Percentiles rank a stretch among this genome's conserved stretches.
Conservation (phyloP, 164 flowering plant genomes). For the Macadamia integrifolia region DNA sequence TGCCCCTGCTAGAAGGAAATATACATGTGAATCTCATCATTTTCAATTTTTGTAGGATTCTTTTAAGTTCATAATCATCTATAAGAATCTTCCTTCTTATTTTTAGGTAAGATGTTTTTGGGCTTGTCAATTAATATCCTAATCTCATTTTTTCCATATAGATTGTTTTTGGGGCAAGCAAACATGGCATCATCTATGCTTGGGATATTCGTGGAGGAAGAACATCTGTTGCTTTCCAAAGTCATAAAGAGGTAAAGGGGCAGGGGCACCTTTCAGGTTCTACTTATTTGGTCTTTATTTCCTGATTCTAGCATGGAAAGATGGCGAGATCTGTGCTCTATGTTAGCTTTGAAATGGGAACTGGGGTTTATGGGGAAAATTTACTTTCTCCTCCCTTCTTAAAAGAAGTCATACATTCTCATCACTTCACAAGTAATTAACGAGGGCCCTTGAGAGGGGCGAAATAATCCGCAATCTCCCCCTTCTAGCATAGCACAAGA, state of each 20-base stretch:
- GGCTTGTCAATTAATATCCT: background rate
- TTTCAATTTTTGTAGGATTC: too few relatives aligned
- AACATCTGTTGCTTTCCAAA: constrained; percentile 57
- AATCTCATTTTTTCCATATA: constrained; percentile 19
- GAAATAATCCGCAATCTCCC: too few relatives aligned
- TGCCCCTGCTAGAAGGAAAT: too few relatives aligned
- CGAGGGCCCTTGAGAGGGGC: too few relatives aligned
- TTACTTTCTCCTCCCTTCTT: too few relatives aligned
- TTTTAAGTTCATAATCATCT: background rate
- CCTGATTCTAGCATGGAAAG: background rate
- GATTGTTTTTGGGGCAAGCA: constrained; percentile 78
- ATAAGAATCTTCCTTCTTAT: background rate
- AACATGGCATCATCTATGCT: constrained; percentile 55
- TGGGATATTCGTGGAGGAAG: constrained; percentile 99
- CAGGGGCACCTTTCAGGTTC: background rate
- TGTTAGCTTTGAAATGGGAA: background rate
- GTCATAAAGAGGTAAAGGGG: constrained; percentile 56
- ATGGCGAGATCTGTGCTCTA: background rate
- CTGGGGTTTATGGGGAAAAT: too few relatives aligned
- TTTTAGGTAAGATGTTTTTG: background rate
- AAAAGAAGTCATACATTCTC: too few relatives aligned
- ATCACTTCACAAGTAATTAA: too few relatives aligned
- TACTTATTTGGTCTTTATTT: background rate
- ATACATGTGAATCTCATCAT: too few relatives aligned
- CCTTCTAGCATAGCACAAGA: too few relatives aligned